Evolutionary conservation across 2,329 filamentous ascomycete species (phyloP).

Genomic region (Alternaria triticimaculans): DNA sequence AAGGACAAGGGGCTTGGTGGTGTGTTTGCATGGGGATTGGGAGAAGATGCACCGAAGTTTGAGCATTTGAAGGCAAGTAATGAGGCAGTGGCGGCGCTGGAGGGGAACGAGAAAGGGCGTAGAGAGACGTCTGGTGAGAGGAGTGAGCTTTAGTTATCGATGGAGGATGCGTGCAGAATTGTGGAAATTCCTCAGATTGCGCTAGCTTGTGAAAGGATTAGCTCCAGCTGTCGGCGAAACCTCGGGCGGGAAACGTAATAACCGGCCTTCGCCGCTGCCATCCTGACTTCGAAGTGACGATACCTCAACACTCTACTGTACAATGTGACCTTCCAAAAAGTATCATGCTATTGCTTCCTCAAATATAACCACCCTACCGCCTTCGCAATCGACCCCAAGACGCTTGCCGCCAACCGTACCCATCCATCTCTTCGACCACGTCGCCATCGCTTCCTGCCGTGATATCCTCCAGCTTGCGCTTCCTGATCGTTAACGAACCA

Average conservation of each 20-base stretch:
- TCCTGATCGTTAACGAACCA: neutral
- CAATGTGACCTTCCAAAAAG: neutral
- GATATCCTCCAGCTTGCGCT: neutral
- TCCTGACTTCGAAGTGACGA: neutral
- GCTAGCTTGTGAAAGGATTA: rapidly evolving
- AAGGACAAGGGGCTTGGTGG: constrained; percentile 65
- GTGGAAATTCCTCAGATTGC: rapidly evolving
- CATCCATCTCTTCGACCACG: neutral
- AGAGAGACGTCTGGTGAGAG: neutral
- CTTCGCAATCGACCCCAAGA: neutral
- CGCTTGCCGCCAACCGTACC: neutral
- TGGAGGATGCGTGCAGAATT: neutral
- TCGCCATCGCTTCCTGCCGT: neutral
- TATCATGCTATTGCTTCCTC: neutral
- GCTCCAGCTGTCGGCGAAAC: rapidly evolving
- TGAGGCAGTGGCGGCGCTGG: constrained; percentile 2
- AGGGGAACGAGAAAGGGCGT: no score
- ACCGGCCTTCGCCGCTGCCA: neutral
- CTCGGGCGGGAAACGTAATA: neutral
- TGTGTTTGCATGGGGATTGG: constrained; percentile 76
- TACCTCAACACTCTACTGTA: neutral
- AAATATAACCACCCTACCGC: neutral
- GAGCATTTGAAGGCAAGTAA: constrained; percentile 50
- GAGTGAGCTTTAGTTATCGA: constrained; percentile 13
- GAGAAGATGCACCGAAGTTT: constrained; percentile 62